A percentile compares a stretch with the other conserved stretches of the same genome.
Evolutionary conservation across 768 basidiomycete genomes (phyloP).

Genomic region (Lentinula detonsa): DNA sequence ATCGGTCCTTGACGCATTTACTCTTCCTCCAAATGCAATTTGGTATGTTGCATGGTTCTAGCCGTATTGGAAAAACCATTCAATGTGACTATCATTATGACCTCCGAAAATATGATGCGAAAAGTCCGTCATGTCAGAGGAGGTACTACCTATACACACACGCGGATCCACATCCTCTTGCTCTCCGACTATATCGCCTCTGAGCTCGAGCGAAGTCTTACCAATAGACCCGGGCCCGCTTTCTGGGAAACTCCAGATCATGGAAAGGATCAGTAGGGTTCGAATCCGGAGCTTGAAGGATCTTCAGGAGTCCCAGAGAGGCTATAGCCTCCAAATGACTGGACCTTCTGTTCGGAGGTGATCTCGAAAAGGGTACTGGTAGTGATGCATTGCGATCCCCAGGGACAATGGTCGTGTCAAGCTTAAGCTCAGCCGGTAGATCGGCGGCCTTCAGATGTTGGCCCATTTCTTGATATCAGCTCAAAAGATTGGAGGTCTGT

Average conservation of each 20-base stretch:
- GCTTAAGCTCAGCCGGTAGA: neutral
- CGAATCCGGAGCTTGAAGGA: neutral
- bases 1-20: neutral
- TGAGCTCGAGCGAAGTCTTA: neutral
- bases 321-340: neutral
- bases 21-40: neutral
- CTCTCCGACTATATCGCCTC: constrained; percentile 1
- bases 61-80: neutral
- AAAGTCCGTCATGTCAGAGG: too few relatives aligned
- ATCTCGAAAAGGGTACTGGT: too few relatives aligned
- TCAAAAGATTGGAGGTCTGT: neutral
- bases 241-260: neutral
- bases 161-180: neutral
- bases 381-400: neutral
- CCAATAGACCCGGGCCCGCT: neutral
- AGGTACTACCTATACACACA: neutral
- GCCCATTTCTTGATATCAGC: neutral
- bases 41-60: neutral
- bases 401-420: neutral
- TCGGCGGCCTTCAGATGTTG: neutral
- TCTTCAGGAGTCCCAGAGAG: neutral
- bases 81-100: neutral
- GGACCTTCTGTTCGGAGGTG: neutral
- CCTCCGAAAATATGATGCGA: neutral
- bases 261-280: neutral